Percentiles rank a stretch among this genome's conserved stretches.
These are phyloP conservation scores for Termitomyces sp. DNA, from an alignment of 768 basidiomycete species.

Conservation along the genomic window DNA sequence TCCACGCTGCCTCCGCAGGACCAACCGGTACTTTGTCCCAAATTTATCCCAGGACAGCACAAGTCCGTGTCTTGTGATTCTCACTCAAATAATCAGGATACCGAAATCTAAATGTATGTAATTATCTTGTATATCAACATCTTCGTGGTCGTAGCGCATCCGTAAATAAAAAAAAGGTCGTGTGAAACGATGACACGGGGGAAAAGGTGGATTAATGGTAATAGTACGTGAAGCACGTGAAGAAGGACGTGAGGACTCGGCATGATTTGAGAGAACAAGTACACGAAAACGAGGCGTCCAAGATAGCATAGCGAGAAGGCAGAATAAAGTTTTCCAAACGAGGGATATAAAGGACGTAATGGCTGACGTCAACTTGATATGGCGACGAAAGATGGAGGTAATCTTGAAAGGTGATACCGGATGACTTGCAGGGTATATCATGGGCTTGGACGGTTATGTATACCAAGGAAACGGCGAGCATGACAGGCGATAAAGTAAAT, in stretches of 20 bases:
- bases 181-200: background rate
- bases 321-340: constrained; percentile 7
- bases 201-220: constrained; percentile 8
- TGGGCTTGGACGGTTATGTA: constrained; percentile 14
- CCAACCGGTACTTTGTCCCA: background rate
- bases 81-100: background rate
- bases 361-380: background rate
- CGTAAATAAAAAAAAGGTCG: constrained; percentile 12
- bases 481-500: constrained; percentile 13
- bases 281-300: constrained; percentile 4
- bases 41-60: background rate
- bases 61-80: background rate
- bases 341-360: background rate
- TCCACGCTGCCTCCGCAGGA: background rate
- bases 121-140: constrained; percentile 13
- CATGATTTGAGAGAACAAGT: constrained; percentile 3
- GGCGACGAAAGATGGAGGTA: background rate
- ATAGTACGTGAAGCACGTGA: constrained; percentile 7
- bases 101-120: constrained; percentile 11
- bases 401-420: constrained; percentile 15
- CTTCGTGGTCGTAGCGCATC: constrained; percentile 13
- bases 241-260: background rate
- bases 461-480: constrained; percentile 16
- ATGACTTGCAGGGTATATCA: constrained; percentile 25
- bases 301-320: constrained; percentile 7